These are phyloP conservation scores for Yarrowia porcina DNA, from an alignment of 805 yeast genomes.

Conservation along the genomic window DNA sequence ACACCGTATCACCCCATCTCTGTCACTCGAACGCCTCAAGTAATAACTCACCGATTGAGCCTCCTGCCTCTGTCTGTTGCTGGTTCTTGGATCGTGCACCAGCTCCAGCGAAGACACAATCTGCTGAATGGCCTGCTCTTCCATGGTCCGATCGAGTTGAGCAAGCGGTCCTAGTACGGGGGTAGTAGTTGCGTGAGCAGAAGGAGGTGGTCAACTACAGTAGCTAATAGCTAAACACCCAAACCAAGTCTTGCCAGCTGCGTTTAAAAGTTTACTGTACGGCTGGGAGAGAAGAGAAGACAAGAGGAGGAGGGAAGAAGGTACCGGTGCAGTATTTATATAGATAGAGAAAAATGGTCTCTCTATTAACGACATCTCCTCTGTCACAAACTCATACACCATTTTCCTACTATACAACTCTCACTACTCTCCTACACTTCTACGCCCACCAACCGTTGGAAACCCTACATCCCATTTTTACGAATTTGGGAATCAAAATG, in stretches of 20 bases:
- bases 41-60: constrained; percentile 46
- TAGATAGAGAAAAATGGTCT: background rate
- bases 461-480: constrained; percentile 8
- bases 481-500: constrained; percentile 20
- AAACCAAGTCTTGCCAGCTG: constrained; percentile 22
- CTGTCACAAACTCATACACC: no score
- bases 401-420: no score
- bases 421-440: background rate
- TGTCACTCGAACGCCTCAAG: no score
- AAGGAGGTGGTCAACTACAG: background rate
- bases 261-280: constrained; percentile 20
- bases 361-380: background rate
- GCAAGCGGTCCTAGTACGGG: background rate
- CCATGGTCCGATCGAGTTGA: constrained; percentile 29
- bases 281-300: background rate
- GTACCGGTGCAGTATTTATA: no score
- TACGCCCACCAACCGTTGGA: constrained; percentile 7
- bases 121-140: constrained; percentile 57
- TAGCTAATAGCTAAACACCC: constrained; percentile 14
- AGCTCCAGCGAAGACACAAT: constrained; percentile 70
- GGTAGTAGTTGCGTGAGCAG: background rate
- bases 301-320: background rate
- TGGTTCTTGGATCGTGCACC: constrained; percentile 38
- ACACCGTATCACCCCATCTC: background rate
- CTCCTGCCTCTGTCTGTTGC: constrained; percentile 43